These are phyloP conservation scores for Coffea eugenioides DNA, from an alignment of 257 asterid genomes.

Conservation along the genomic window DNA sequence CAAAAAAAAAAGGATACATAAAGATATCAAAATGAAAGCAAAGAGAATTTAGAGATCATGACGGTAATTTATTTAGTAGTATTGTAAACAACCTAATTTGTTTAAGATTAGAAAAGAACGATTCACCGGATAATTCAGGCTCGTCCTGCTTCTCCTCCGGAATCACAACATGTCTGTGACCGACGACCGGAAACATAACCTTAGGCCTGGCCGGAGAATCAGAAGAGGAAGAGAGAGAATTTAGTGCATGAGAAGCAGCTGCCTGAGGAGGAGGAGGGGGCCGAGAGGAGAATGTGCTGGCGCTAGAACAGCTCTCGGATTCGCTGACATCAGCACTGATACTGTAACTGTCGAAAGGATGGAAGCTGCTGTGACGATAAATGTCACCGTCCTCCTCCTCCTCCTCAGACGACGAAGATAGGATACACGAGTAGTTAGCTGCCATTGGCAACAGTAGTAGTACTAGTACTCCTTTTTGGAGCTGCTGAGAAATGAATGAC, in stretches of 20 bases:
- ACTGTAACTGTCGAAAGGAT: conserved; percentile 61
- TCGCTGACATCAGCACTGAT: conserved; percentile 91
- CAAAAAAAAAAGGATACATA: too few relatives aligned
- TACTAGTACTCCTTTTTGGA: too few relatives aligned
- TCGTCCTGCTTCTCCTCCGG: conserved; percentile 44
- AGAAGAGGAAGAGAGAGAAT: conserved; percentile 27
- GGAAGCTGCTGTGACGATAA: conserved; percentile 38
- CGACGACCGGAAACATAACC: conserved; percentile 63
- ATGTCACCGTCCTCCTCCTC: conserved; percentile 35
- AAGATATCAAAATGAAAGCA: too few relatives aligned
- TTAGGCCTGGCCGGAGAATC: conserved; percentile 51
- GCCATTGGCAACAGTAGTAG: background rate
- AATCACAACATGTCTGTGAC: conserved; percentile 53
- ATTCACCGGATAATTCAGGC: conserved; percentile 53
- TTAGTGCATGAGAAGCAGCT: conserved; percentile 5
- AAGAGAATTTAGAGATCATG: too few relatives aligned
- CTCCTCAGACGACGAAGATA: background rate
- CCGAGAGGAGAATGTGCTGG: conserved; percentile 48
- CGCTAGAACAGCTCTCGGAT: conserved; percentile 77
- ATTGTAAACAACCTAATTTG: too few relatives aligned
- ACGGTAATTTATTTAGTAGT: too few relatives aligned
- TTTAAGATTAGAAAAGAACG: background rate
- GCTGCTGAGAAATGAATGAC: too few relatives aligned
- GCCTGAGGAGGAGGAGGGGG: conserved; percentile 6
- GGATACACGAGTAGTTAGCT: background rate